Evolutionary conservation across 352 stramenopile genomes (phyloP).

Genomic region (Globisporangium nagaii): DNA sequence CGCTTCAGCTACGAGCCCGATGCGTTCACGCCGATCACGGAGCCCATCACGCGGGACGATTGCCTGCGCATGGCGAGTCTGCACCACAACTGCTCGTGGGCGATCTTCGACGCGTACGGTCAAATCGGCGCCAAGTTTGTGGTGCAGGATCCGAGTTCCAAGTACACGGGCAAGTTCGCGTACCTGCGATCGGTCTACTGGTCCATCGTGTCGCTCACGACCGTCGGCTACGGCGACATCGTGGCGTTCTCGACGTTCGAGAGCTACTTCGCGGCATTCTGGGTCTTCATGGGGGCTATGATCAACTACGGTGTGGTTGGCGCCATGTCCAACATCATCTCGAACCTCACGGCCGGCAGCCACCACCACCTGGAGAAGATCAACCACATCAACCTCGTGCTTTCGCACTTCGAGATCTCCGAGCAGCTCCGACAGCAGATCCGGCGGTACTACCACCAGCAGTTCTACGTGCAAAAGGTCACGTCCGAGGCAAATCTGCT

Average conservation of each 20-base stretch:
- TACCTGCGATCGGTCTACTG: slow-evolving; percentile 74
- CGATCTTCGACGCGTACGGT: slow-evolving; percentile 57
- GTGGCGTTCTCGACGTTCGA: slow-evolving; percentile 69
- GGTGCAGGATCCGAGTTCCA: slow-evolving; percentile 19
- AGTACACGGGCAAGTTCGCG: slow-evolving; percentile 52
- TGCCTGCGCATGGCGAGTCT: slow-evolving; percentile 44
- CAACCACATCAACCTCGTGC: slow-evolving; percentile 57
- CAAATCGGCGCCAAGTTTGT: slow-evolving; percentile 48
- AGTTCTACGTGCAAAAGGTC: slow-evolving; percentile 69
- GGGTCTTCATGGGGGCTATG: slow-evolving; percentile 58
- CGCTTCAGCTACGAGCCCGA: slow-evolving; percentile 38
- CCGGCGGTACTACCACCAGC: slow-evolving; percentile 72
- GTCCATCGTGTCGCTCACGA: slow-evolving; percentile 67
- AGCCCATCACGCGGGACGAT: slow-evolving; percentile 27
- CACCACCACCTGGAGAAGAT: slow-evolving; percentile 64
- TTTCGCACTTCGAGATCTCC: slow-evolving; percentile 58
- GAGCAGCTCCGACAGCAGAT: slow-evolving; percentile 52
- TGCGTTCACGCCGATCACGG: slow-evolving; percentile 19
- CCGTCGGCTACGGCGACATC: slow-evolving; percentile 74
- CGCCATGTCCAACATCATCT: slow-evolving; percentile 76
- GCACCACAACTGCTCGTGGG: slow-evolving; percentile 69
- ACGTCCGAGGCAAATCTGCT: slow-evolving; percentile 61
- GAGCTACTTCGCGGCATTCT: slow-evolving; percentile 58
- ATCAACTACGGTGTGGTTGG: slow-evolving; percentile 80
- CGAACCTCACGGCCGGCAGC: slow-evolving; percentile 52